Conservation (phyloP, 2,329 filamentous ascomycete species). For the Stachybotrys echinatus region DNA sequence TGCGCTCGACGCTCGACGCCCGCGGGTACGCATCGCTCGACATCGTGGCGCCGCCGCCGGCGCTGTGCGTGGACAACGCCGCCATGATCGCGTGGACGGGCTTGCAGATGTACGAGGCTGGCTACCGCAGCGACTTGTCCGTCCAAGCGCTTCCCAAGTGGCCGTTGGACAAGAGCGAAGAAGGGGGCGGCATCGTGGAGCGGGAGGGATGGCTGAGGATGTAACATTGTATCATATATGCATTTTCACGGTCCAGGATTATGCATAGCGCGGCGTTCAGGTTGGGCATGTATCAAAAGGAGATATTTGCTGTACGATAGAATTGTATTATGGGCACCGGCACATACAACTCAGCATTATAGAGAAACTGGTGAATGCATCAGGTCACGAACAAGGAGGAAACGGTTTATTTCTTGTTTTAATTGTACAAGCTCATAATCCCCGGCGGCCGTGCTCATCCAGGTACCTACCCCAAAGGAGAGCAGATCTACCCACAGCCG, state of each 20-base stretch:
- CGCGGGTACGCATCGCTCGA: conserved; percentile 58
- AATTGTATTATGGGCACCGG: not conserved
- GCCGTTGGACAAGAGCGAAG: conserved; percentile 62
- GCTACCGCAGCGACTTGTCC: conserved; percentile 60
- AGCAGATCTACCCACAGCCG: not conserved
- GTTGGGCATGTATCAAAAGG: too few relatives aligned
- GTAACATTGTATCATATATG: conserved; percentile 6
- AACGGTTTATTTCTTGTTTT: not conserved
- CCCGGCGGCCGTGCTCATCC: not conserved
- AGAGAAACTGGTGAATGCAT: not conserved
- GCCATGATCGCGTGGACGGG: conserved; percentile 97
- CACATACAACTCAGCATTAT: not conserved
- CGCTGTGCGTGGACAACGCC: conserved; percentile 88
- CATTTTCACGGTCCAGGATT: too few relatives aligned
- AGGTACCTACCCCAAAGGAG: not conserved
- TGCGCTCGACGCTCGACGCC: conserved; percentile 52
- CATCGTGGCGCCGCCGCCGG: conserved; percentile 68
- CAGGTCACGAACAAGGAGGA: not conserved
- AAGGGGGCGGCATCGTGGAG: conserved; percentile 58
- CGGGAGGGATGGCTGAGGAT: conserved; percentile 39
- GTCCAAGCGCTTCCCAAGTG: conserved; percentile 63
- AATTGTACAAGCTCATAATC: not conserved
- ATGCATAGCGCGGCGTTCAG: too few relatives aligned
- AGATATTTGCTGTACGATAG: not conserved
- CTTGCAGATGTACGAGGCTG: conserved; percentile 83